Conservation (phyloP, 176 grass and related monocot genomes). For the Cymbopogon citratus region DNA sequence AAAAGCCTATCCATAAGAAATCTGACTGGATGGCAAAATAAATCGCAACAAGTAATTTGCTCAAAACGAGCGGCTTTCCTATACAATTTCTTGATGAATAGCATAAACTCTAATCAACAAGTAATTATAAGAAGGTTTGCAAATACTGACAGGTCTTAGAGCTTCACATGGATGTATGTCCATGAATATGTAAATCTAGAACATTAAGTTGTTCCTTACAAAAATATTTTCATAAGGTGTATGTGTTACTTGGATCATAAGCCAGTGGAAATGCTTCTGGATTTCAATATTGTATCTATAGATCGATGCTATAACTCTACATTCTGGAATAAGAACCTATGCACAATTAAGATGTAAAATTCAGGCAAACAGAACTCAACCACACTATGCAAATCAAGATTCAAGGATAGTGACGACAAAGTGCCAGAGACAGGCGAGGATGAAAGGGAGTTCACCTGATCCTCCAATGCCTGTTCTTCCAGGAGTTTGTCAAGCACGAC, state of each 20-base stretch:
- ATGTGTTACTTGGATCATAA: background rate
- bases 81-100: background rate
- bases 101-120: background rate
- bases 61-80: background rate
- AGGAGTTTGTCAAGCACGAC: conserved; percentile 1
- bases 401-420: background rate
- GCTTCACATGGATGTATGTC: background rate
- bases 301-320: background rate
- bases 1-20: background rate
- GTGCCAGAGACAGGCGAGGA: background rate
- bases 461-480: background rate
- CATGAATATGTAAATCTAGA: background rate
- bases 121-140: background rate
- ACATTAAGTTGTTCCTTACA: background rate
- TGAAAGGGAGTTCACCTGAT: conserved; percentile 11
- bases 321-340: background rate
- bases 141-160: background rate
- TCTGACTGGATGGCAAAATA: background rate
- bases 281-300: background rate
- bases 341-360: background rate
- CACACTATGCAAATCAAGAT: background rate
- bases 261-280: background rate
- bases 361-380: background rate
- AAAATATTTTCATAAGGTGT: background rate
- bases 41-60: background rate